These are phyloP conservation scores for Hypoxylon cercidicola DNA, from an alignment of 495 filamentous ascomycete species.

Conservation along the genomic window DNA sequence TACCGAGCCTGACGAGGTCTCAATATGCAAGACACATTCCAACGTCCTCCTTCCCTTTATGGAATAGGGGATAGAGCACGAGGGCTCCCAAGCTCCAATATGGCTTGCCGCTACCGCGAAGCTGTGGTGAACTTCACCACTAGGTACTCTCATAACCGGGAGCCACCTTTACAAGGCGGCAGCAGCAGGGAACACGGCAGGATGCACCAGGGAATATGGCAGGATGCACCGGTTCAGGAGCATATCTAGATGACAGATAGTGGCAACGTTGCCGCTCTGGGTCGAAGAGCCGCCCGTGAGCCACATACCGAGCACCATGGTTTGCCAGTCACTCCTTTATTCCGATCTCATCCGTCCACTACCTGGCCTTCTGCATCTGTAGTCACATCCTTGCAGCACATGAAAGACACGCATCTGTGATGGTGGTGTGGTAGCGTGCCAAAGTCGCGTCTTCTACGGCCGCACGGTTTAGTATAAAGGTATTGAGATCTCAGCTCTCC, in stretches of 20 bases:
- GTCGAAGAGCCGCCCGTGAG: slow-evolving; percentile 19
- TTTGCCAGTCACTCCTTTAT: slow-evolving; percentile 15
- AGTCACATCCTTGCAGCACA: slow-evolving; percentile 39
- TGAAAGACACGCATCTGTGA: slow-evolving; percentile 29
- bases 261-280: slow-evolving; percentile 48
- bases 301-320: slow-evolving; percentile 17
- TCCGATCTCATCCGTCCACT: slow-evolving; percentile 21
- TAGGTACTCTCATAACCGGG: slow-evolving; percentile 17
- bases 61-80: slow-evolving; percentile 42
- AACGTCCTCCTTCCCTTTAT: slow-evolving; percentile 45
- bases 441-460: slow-evolving; percentile 4
- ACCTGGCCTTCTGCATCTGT: slow-evolving; percentile 14
- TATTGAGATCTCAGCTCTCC: slow-evolving; percentile 3
- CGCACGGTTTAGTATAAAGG: slow-evolving; percentile 25
- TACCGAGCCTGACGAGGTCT: slow-evolving; percentile 38
- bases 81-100: slow-evolving; percentile 29
- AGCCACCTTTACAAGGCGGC: slow-evolving; percentile 21
- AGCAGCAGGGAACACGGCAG: slow-evolving; percentile 19
- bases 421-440: slow-evolving; percentile 14
- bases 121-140: slow-evolving; percentile 35
- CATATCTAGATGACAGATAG: slow-evolving; percentile 19
- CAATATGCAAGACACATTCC: slow-evolving; percentile 41
- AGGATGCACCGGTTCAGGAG: slow-evolving; percentile 13
- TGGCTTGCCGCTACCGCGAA: slow-evolving; percentile 22
- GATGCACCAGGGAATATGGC: slow-evolving; percentile 8